Base-by-base conservation (phyloP, 371 early-diverging fungal species). In the Mucor irregularis region DNA sequence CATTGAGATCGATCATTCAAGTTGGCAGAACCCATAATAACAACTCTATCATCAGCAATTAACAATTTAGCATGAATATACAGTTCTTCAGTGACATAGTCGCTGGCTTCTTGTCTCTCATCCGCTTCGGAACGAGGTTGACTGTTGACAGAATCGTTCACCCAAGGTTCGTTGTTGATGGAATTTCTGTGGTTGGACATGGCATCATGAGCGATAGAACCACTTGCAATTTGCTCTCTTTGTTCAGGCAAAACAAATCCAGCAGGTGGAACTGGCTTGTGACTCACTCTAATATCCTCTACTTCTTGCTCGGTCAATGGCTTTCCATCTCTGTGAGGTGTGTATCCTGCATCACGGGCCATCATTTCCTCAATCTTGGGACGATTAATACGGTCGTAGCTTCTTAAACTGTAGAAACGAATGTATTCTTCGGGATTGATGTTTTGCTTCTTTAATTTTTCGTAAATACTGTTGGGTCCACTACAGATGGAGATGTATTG, bases 21-120 rank as follows among this genome's bases (percentile, higher is more conserved):
- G 69, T 96, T 96, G 30, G 96, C 95, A 10, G 91, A 91, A 9
- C 97, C 97, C 74, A 91, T 84, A 51, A 97, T 82, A 22, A 90
- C 89, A 34, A 81, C 70, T 21, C 81, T 80, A 61, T 93, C 93
- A 64, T 97, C 97, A 6, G 90, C 89, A 64, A 97, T 94, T 80
- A 96, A 79, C 29, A 95, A 68, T 68, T 97, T 97, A 56, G 90
- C 87, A 74, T 97, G 97, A 37, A 96, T 85, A 65, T 97, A 96
- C 25, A 94, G 69, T 58, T 90, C 88, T 69, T 97, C 95, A 1
- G 91, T 89, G 0, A 91, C 88, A 59, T 85, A 82, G 50, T 72
- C 71, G 30, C 68, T 61, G 5, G 68, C 68, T 56, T 77, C 69
- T 17, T 69, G 55, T 16, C 31, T 42, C 35, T 71, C 66, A 17